phyloP scores from a whole-genome alignment of 805 yeast genomes.

The Tanozyma kutaoensis region DNA sequence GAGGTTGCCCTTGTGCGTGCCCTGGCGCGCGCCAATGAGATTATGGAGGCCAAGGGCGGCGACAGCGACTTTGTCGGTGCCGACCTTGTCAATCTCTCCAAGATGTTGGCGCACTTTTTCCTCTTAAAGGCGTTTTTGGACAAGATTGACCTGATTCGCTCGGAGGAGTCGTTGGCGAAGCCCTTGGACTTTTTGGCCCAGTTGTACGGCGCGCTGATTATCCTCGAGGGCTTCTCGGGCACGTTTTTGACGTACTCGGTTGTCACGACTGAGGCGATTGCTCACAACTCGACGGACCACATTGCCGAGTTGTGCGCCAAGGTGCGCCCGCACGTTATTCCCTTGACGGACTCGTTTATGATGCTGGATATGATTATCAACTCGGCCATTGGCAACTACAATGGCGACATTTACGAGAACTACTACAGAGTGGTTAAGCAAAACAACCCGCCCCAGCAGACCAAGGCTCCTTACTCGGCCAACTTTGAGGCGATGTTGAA shows the following conservation, averaged over 20 bases:
- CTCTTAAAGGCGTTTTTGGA: constrained; percentile 5
- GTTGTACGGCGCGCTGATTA: constrained; percentile 7
- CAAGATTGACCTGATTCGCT: constrained; percentile 7
- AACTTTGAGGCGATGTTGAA: constrained; percentile 7
- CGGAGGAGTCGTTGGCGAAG: constrained; percentile 4
- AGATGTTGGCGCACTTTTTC: constrained; percentile 10
- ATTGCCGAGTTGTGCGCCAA: constrained; percentile 5
- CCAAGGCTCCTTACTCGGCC: constrained; percentile 10
- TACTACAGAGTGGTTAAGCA: constrained; percentile 7
- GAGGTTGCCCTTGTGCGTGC: constrained; percentile 7
- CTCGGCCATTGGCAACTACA: constrained; percentile 7
- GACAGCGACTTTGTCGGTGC: constrained; percentile 9
- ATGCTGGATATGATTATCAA: constrained; percentile 6
- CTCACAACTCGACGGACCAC: constrained; percentile 6
- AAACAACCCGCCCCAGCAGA: constrained; percentile 6
- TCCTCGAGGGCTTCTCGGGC: constrained; percentile 8
- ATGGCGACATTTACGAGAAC: constrained; percentile 10
- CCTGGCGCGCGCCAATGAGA: constrained; percentile 10
- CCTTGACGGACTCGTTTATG: constrained; percentile 9
- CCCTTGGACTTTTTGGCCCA: constrained; percentile 6
- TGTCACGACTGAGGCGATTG: constrained; percentile 5
- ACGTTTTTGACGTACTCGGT: constrained; percentile 7
- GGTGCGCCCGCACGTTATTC: constrained; percentile 7
- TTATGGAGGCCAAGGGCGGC: constrained; percentile 7
- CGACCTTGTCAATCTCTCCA: constrained; percentile 7